Percentiles rank a stretch among this genome's conserved stretches.
Evolutionary conservation across 768 basidiomycete species (phyloP).

Genomic region (Suillus ampliporus): DNA sequence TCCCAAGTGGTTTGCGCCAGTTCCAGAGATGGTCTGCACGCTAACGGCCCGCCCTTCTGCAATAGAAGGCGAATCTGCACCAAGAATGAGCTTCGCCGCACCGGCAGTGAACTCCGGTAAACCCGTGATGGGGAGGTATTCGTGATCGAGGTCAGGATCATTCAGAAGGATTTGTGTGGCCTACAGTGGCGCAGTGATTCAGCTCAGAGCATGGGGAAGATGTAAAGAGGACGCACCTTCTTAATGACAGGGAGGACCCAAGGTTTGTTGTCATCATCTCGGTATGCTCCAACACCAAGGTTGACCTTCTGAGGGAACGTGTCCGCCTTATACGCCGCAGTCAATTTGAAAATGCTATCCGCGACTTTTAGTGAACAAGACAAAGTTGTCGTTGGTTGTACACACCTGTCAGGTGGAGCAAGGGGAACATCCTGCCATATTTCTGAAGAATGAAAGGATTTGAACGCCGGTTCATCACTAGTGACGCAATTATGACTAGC

Average conservation of each 20-base stretch:
- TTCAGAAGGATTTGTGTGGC: constrained; percentile 73
- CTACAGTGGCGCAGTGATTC: constrained; percentile 43
- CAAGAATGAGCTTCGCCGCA: constrained; percentile 85
- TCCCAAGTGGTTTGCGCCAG: constrained; percentile 93
- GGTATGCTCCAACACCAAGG: constrained; percentile 91
- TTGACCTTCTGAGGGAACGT: constrained; percentile 80
- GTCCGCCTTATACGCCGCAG: constrained; percentile 88
- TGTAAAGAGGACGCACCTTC: constrained; percentile 56
- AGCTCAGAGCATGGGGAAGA: constrained; percentile 8
- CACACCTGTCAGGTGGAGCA: constrained; percentile 84
- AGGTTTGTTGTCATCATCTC: constrained; percentile 85
- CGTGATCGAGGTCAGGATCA: constrained; percentile 82
- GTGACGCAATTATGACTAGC: constrained; percentile 18
- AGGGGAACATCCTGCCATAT: constrained; percentile 78
- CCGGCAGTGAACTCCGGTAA: constrained; percentile 80
- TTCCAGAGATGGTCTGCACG: constrained; percentile 95
- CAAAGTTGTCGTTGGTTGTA: constrained; percentile 3
- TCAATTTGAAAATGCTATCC: constrained; percentile 86
- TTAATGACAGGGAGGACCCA: constrained; percentile 93
- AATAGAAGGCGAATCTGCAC: constrained; percentile 71
- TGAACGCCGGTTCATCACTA: background rate
- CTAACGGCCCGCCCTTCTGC: constrained; percentile 73
- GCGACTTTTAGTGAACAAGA: constrained; percentile 17
- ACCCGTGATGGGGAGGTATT: constrained; percentile 92
- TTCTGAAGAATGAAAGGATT: constrained; percentile 49